Base-by-base conservation (phyloP, 805 yeast genomes). In the Candida maris region DNA sequence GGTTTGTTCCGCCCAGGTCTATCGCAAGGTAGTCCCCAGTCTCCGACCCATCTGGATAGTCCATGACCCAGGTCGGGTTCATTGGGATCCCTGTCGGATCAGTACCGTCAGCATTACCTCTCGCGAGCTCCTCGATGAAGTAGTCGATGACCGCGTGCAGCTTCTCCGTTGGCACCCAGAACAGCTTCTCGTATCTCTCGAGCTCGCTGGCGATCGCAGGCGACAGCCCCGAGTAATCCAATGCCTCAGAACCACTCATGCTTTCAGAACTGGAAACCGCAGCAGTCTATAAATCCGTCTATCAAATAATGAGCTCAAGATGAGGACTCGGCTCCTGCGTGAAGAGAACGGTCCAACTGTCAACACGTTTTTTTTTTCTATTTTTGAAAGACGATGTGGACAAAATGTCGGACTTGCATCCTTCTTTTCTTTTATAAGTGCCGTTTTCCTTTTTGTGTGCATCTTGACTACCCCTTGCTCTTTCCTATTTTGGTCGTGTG, bases 1-100 rank as follows among this genome's bases (percentile, higher is more conserved):
- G 64, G 61, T 76, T 75, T 40, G 81, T 76, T 52, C 81, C 81
- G 48, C 81, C 81, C 46, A 76, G 64, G 60, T 76, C 81, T 42
- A 76, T 71, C 26, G 81, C 81, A 48, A 76, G 56, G 56, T 67
- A 75, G 52, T 75, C 77, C 37, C 81, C 81, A 19, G 68, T 71
- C 51, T 76, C 81, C 34, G 68, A 58, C 41, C 81, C 81, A 35
- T 73, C 67, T 32, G 81, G 81, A 51, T 65, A 72, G 38, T 73
- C 79, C 65, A 75, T 60, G 30, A 75, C 79, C 81, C 81, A 76
- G 13, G 73, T 67, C 2, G 77, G 71, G 45, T 73, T 73, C 81
- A 76, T 76, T 37, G 81, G 81, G 43, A 76, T 75, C 49, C 76
- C 77, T 6, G 45, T 33, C 15, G 59, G 59, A 37, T 59, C 64